Evolutionary conservation across 345 rosid species (phyloP), one percentile per base, ranked within the genome.

Genomic region (Syzygium oleosum): DNA sequence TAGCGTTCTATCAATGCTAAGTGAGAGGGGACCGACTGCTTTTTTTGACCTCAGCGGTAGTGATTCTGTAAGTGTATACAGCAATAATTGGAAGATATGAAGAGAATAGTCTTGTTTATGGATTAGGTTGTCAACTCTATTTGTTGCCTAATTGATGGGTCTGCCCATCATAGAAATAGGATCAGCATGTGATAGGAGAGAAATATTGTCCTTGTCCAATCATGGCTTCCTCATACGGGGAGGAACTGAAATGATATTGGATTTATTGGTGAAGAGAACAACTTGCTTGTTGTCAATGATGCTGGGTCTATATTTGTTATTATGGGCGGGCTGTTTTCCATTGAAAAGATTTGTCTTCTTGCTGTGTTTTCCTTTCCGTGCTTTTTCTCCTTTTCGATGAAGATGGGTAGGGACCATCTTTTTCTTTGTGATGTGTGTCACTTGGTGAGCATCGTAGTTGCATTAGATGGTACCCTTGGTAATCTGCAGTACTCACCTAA

Each of bases 11-110:
- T 94, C 99, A 61, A 97, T 97, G 99, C 93, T 97, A 63, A 97
- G 95, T 92, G 99, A 95, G 96, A 96, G 94, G 92, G 99, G 99
- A 54, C 99, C 99, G 58, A 93, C 98, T 88, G 94, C 97, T 68
- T 97, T 96, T 92, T 97, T 96, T 92, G 99, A 96, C 90, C 95
- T 96, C 90, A 95, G 92, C 51, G 97, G 99, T 86, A 93, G 88
- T 93, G 97, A 96, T 88, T 96, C 98, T 91, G 99, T 97, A 93
- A 95, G 99, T 93, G 54, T 61, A 52, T 53, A 38, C 34, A 79
- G 49, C 49, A 73, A 38, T 73, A 49, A 38, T 38, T 73, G 49
- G 49, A 73, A 73, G 83, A 73, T 38, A 21, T 17, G 49, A 73
- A 73, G 83, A 38, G 49, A 73, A 73, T 73, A 19, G 49, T 73